Base-by-base conservation (phyloP, 2,329 filamentous ascomycete species). In the Cercospora brassicicola region DNA sequence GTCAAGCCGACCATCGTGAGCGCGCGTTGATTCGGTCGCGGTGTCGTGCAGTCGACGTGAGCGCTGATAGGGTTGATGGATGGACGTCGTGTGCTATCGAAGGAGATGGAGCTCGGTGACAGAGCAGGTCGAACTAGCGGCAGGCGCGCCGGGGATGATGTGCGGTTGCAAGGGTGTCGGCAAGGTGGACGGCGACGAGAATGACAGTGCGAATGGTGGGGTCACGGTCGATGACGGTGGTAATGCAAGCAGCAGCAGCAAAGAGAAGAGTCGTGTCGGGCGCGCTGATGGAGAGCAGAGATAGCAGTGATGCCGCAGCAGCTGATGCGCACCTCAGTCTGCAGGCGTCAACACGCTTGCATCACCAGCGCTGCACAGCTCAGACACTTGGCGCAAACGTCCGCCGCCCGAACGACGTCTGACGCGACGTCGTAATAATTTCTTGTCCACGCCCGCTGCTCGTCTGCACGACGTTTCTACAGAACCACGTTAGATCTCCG, bases 1-100 rank as follows among this genome's bases (percentile, higher is more conserved):
- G 94, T 92, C 79, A 98, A 88, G 80, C 92, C 93, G 79, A 95
- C 92, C 95, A 98, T 99, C 51, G 67, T 73, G 51, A 30, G 31
- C 62, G 62, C 62, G 39, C 9, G 62, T 56, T 18, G 30, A n/a
- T 42, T 56, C n/a, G 39, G 15, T 51, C 26, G 26, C 11, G 18
- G 6, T 45, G 20, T 53, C n/a, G 42, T 31, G 60, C 28, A 36
- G 42, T 53, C 42, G 45, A 18, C 42, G 51, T 62, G 60, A 30
- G 10, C 15, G 42, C 20, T 53, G 60, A 18, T 55, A 39, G 2
- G 28, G 20, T n/a, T 42, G 62, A 57, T 57, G 51, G 61, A 56
- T 64, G 6, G 26, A 31, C 13, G 30, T 33, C 28, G 51, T 18
- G 20, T n/a, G 11, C 15, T 57, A 57, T 57, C 53, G 28, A 51